Evolutionary conservation across 371 early-diverging fungal species (phyloP).

Genomic region (Gilbertella persicaria): DNA sequence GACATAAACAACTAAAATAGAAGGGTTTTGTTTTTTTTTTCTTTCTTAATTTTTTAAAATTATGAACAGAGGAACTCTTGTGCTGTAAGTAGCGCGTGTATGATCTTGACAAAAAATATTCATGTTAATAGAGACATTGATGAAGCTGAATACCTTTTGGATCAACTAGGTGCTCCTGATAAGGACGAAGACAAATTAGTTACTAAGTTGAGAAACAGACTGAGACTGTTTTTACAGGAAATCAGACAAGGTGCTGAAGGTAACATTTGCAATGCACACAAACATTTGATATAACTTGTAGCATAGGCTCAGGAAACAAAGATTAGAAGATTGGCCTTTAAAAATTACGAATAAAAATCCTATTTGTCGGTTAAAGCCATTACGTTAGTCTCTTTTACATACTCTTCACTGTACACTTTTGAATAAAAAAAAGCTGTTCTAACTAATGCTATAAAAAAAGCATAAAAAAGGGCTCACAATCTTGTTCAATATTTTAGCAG

Average conservation of each 20-base stretch:
- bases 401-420: too few species aligned
- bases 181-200: slow-evolving; percentile 44
- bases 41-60: slow-evolving; percentile 2
- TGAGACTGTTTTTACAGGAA: slow-evolving; percentile 40
- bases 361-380: too few species aligned
- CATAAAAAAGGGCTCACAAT: too few species aligned
- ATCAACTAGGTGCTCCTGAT: slow-evolving; percentile 50
- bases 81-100: slow-evolving; percentile 20
- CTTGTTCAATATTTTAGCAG: too few species aligned
- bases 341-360: too few species aligned
- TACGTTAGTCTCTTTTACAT: too few species aligned
- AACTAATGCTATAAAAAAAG: too few species aligned
- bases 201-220: slow-evolving; percentile 48
- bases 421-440: too few species aligned
- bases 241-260: slow-evolving; percentile 58
- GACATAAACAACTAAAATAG: slow-evolving; percentile 3
- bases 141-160: slow-evolving; percentile 56
- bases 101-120: background rate
- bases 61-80: slow-evolving; percentile 36
- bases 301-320: slow-evolving; percentile 23
- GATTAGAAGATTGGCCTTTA: slow-evolving; percentile 16
- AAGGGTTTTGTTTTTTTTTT: background rate
- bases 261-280: slow-evolving; percentile 5
- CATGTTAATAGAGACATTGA: slow-evolving; percentile 42
- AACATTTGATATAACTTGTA: background rate